Percentiles rank a stretch among this genome's conserved stretches.
Conservation (phyloP, 495 filamentous ascomycete genomes). For the Hypoxylon trugodes region DNA sequence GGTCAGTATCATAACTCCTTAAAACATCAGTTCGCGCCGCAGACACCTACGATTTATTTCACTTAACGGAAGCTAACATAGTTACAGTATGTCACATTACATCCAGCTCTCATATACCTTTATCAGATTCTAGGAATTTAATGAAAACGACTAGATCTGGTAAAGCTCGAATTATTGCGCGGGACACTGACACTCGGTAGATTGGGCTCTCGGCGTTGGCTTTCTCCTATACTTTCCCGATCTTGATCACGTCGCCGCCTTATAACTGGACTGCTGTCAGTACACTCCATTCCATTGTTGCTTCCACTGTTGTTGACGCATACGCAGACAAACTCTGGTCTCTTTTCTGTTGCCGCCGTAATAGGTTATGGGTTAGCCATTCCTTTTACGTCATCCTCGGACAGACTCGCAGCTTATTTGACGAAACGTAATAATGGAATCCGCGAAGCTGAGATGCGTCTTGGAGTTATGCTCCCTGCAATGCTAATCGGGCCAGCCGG, state of each 20-base stretch:
- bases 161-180: neutral
- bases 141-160: too few relatives aligned
- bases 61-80: slow-evolving; percentile 62
- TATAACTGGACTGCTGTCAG: slow-evolving; percentile 63
- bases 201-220: slow-evolving; percentile 67
- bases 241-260: slow-evolving; percentile 62
- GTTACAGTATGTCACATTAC: slow-evolving; percentile 30
- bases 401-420: slow-evolving; percentile 63
- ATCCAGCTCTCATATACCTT: neutral
- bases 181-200: slow-evolving; percentile 41
- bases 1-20: slow-evolving; percentile 39
- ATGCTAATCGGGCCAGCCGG: slow-evolving; percentile 64
- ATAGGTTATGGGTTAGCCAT: slow-evolving; percentile 63
- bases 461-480: slow-evolving; percentile 62
- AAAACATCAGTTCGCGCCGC: neutral
- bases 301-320: neutral
- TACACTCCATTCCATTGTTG: neutral
- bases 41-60: slow-evolving; percentile 36
- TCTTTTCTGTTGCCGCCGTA: slow-evolving; percentile 62
- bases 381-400: slow-evolving; percentile 64
- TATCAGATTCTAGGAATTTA: too few relatives aligned
- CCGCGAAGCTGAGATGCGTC: slow-evolving; percentile 69
- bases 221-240: slow-evolving; percentile 68
- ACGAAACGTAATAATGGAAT: slow-evolving; percentile 63
- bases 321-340: slow-evolving; percentile 59